Base-by-base conservation (phyloP, 2,329 filamentous ascomycete genomes). In the Neocucurbitaria cava region DNA sequence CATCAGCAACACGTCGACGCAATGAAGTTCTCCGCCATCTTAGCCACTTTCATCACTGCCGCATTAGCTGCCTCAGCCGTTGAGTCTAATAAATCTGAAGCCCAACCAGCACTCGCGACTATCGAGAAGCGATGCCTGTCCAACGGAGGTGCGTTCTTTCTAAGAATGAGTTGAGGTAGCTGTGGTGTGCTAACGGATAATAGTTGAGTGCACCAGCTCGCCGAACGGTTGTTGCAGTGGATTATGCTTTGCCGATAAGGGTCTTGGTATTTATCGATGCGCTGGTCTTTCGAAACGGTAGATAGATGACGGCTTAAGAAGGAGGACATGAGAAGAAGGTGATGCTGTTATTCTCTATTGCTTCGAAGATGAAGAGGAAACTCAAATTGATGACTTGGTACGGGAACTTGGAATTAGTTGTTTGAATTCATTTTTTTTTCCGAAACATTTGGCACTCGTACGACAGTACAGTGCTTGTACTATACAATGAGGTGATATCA, bases 401-500 rank as follows among this genome's bases (percentile, higher is more conserved):
- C 13, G 30, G 30, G 30, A 15, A 31, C 4, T 31, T 10, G 30
- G 13, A 31, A 31, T 3, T 15, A 15, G 30, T 13, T 17, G 31
- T n/a, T 13, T 13, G 9, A n/a, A 20, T 20, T 17, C 10, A 45
- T 13, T 33, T 21, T 11, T 6, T 38, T 46, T 36, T 28, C 8
- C 17, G n/a, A 1, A 6, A 46, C 13, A 9, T 9, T 38, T n/a
- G 13, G n/a, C 21, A 23, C 30, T 36, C 4, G 5, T 46, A 15
- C n/a, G 13, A 38, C 7, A 24, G 36, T 63, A 55, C 49, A 61
- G 49, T 41, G 31, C 21, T 35, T 30, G 45, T 55, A 42, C 55
- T 44, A 42, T 61, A 63, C 60, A 63, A 39, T 52, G 56, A 45
- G 48, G 50, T 56, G 52, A 47, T 44, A 24, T 26, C 21, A 20